Evolutionary conservation across 2,329 filamentous ascomycete species (phyloP), one percentile per base, ranked within the genome.

Genomic region (Ophiosphaerella korrae): DNA sequence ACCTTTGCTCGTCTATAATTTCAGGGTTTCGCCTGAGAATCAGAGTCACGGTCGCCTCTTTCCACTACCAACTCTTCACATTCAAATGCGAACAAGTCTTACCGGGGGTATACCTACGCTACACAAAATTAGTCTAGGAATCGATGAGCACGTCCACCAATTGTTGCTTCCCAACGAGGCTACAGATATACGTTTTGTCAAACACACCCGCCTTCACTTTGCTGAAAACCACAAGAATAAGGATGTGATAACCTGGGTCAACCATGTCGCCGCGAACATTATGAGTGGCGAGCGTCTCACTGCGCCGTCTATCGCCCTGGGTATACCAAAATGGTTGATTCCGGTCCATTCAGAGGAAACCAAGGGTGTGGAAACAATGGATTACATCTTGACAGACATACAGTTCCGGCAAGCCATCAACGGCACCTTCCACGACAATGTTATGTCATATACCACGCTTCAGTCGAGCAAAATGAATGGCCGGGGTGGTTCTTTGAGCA

Each of bases 251-350:
- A 33, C 35, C 1, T 67, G 68, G 57, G 33, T 48, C n/a, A 48
- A 53, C 11, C 41, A 52, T 9, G 58, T 70, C 5, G 24, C 42
- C 11, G 51, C 54, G 7, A 68, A 71, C 34, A 63, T 73, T 14
- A 45, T 60, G 23, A 66, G 68, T 35, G 66, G 67, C 2, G 63
- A 49, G 5, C 58, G 62, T 3, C 58, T 74, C 7, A 62, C 57
- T 7, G 70, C 71, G 1, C 72, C 70, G 3, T 49, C 54, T 0
- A 45, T 73, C 3, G 50, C 14, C 9, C 40, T 74, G 7, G 38
- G 59, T 0, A 64, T 74, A 8, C 72, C 72, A 5, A 59, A 52
- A 23, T 70, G 66, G 67, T 58, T 58, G 0, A 59, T 73, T 5
- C 57, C 53, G 3, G 64, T 59, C 14, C 52, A 43, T 24, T 23